Evolutionary conservation across 768 basidiomycete genomes (phyloP), one percentile per base, ranked within the genome.

Genomic region (Collybiopsis luxurians): DNA sequence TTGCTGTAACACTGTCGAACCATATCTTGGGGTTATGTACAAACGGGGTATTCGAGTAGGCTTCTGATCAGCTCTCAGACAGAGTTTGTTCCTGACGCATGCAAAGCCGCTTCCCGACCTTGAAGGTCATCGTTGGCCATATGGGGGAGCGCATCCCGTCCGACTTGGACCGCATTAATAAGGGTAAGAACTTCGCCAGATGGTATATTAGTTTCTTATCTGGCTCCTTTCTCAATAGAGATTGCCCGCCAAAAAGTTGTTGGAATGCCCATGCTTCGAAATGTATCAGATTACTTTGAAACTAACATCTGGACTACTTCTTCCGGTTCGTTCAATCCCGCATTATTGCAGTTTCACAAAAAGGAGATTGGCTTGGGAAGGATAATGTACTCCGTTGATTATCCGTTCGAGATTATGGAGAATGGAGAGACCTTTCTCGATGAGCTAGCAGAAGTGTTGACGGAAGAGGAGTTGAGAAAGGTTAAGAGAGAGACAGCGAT

Each of bases 71-170:
- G n/a, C n/a, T n/a, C n/a, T n/a, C n/a, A n/a, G n/a, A n/a, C n/a
- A n/a, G n/a, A n/a, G n/a, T n/a, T n/a, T n/a, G n/a, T n/a, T n/a
- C n/a, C n/a, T n/a, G n/a, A n/a, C n/a, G n/a, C n/a, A n/a, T n/a
- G n/a, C n/a, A n/a, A n/a, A 78, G 76, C 59, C 75, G 77, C 3
- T 77, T 77, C 57, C 76, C 77, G 0, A 67, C 70, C 9, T 50
- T 73, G 28, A 72, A 73, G 34, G 63, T 77, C 11, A 76, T 78
- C 23, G 72, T 77, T n/a, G 77, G 75, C 1, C 77, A 78, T 63
- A 58, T 78, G 36, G 77, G 77, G 4, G 77, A 78, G 60, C 69
- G 76, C 13, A 68, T 77, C 34, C 69, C 77, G 0, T 78, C 77
- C 9, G 76, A 78, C 55, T 63, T 78, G 1, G 61, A 67, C 53